These are phyloP conservation scores for Udeniomyces megalosporus DNA, from an alignment of 768 basidiomycete species.

Conservation along the genomic window DNA sequence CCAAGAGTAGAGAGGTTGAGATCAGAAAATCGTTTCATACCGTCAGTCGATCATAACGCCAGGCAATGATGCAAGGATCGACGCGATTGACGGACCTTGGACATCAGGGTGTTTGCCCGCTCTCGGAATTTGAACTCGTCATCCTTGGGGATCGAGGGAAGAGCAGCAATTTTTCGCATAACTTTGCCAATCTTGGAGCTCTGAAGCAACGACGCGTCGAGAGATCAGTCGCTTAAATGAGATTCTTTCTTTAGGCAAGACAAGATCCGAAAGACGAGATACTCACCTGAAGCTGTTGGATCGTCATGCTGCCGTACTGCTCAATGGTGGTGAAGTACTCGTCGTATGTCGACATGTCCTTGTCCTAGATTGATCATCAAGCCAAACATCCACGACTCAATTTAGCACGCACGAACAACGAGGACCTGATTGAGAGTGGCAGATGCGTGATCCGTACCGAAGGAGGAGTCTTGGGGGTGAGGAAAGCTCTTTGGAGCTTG, in stretches of 20 bases:
- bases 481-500: slow-evolving; percentile 71
- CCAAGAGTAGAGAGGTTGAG: not conserved
- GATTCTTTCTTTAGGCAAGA: too few species aligned
- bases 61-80: not conserved
- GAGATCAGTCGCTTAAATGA: too few species aligned
- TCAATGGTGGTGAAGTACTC: slow-evolving; percentile 51
- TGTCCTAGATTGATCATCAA: not conserved
- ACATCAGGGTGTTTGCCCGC: slow-evolving; percentile 51
- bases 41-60: not conserved
- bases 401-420: too few species aligned
- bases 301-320: slow-evolving; percentile 55
- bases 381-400: not conserved
- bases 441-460: not conserved
- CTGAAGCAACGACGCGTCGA: slow-evolving; percentile 28
- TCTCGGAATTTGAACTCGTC: slow-evolving; percentile 56
- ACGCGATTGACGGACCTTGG: slow-evolving; percentile 29
- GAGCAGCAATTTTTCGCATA: slow-evolving; percentile 65
- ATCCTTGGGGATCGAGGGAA: slow-evolving; percentile 42
- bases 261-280: not conserved
- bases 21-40: not conserved
- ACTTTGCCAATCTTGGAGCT: slow-evolving; percentile 74
- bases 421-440: not conserved
- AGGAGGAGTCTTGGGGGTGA: slow-evolving; percentile 36
- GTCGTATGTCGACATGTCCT: slow-evolving; percentile 67
- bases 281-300: slow-evolving; percentile 51